Conservation (phyloP, 1,139 yeast species). For the Pneumocystis canis region DNA sequence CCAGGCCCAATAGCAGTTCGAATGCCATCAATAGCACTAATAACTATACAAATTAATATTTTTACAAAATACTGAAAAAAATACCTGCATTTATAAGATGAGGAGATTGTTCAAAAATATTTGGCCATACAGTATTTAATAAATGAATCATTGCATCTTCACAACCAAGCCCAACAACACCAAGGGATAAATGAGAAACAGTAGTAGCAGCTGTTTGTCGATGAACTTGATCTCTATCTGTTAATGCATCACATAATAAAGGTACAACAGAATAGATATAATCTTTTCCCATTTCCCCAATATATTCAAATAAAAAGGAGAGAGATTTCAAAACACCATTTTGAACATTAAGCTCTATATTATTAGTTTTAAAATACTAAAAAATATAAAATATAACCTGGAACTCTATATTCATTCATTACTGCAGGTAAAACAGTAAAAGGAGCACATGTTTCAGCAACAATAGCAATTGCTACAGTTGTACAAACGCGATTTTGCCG, state of each 20-base stretch:
- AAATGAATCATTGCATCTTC: conserved; percentile 63
- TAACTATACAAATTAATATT: conserved; percentile 75
- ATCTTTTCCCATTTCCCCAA: conserved; percentile 68
- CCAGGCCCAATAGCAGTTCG: conserved; percentile 68
- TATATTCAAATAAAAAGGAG: conserved; percentile 87
- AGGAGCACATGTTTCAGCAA: conserved; percentile 86
- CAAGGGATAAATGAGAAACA: conserved; percentile 65
- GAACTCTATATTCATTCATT: conserved; percentile 88
- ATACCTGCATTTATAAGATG: conserved; percentile 30
- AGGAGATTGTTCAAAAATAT: conserved; percentile 24
- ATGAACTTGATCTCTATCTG: conserved; percentile 83
- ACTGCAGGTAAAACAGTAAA: conserved; percentile 91
- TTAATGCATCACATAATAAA: conserved; percentile 73
- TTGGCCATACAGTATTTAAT: conserved; percentile 58
- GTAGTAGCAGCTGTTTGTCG: conserved; percentile 92
- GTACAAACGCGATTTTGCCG: conserved; percentile 94
- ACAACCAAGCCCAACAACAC: conserved; percentile 59
- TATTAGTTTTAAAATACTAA: neutral
- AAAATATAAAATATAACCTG: conserved; percentile 28
- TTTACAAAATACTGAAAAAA: conserved; percentile 43
- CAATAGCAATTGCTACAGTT: conserved; percentile 95
- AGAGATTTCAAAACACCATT: conserved; percentile 88
- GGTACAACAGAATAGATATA: conserved; percentile 74
- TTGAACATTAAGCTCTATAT: conserved; percentile 58
- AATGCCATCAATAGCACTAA: conserved; percentile 60